These are phyloP conservation scores for Trichoderma koningii DNA, from an alignment of 2,329 filamentous ascomycete genomes.

Conservation along the genomic window DNA sequence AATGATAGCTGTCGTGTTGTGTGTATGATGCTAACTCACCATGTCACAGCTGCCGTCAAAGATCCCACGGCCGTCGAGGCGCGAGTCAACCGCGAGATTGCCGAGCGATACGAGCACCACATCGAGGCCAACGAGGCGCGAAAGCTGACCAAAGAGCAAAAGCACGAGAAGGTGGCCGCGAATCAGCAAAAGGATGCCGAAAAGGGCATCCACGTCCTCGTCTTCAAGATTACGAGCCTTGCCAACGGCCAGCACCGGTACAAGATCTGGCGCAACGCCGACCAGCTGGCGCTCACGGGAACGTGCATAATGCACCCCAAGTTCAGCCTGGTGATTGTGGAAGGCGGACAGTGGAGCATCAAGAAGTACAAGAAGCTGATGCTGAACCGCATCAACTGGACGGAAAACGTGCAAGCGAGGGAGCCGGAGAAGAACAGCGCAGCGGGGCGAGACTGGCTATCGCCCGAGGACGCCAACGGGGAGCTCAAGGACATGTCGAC, in stretches of 20 bases:
- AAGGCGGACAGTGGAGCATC: conserved; percentile 83
- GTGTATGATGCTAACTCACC: conserved; percentile 32
- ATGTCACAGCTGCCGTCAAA: conserved; percentile 64
- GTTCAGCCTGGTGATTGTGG: conserved; percentile 86
- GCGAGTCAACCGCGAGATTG: conserved; percentile 88
- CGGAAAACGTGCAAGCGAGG: conserved; percentile 75
- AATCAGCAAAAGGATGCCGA: conserved; percentile 88
- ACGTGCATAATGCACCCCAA: conserved; percentile 90
- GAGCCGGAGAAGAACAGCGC: conserved; percentile 62
- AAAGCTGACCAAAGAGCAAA: conserved; percentile 85
- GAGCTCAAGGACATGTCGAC: conserved; percentile 76
- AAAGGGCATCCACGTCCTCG: conserved; percentile 81
- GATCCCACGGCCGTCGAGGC: conserved; percentile 97
- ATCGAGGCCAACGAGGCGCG: conserved; percentile 77
- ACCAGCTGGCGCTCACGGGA: conserved; percentile 83
- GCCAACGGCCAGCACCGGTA: conserved; percentile 91
- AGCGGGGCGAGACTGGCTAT: conserved; percentile 72
- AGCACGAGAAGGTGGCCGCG: conserved; percentile 74
- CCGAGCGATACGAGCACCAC: conserved; percentile 79
- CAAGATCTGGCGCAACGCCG: conserved; percentile 89
- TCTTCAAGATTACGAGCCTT: conserved; percentile 88
- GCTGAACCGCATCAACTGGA: conserved; percentile 93
- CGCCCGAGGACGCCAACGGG: conserved; percentile 75
- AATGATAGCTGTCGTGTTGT: no score
- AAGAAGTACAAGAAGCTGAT: conserved; percentile 89